Percentiles rank a stretch among this genome's conserved stretches.
Conservation (phyloP, 208 protist species). For the Strigomonas culicis region DNA sequence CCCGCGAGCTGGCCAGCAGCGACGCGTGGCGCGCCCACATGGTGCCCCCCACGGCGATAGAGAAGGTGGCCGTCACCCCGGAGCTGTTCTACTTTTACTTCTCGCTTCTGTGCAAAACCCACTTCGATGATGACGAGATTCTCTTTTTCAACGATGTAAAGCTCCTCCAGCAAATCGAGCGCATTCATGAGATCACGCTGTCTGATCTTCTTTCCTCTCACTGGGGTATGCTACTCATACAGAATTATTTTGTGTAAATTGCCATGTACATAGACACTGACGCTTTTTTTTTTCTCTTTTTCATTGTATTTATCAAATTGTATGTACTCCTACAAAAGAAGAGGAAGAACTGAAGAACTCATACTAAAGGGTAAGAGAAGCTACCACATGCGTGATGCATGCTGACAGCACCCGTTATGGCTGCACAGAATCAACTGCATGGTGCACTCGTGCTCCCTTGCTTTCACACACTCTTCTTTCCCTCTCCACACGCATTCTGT, state of each 20-base stretch:
- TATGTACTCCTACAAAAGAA: too few relatives aligned
- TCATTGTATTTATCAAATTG: too few relatives aligned
- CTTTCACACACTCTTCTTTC: neutral
- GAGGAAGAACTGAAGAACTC: too few relatives aligned
- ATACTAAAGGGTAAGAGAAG: too few relatives aligned
- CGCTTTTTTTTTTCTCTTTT: conserved; percentile 6
- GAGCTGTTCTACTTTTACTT: conserved; percentile 21
- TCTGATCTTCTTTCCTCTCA: conserved; percentile 63
- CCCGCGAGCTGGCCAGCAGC: conserved; percentile 15
- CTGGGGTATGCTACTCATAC: conserved; percentile 50
- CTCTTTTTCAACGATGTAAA: conserved; percentile 25
- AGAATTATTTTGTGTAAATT: conserved; percentile 23
- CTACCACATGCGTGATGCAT: too few relatives aligned
- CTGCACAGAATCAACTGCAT: neutral
- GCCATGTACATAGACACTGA: too few relatives aligned
- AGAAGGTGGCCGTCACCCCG: conserved; percentile 19
- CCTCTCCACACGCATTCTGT: neutral
- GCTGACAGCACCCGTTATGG: too few relatives aligned
- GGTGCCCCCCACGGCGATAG: conserved; percentile 9
- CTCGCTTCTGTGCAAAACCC: neutral
- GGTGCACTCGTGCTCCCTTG: neutral
- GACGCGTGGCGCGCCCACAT: conserved; percentile 1
- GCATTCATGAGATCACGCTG: conserved; percentile 37
- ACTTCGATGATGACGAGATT: neutral
- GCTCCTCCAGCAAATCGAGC: conserved; percentile 59